phyloP scores from a whole-genome alignment of 2,329 filamentous ascomycete species.

The Alternaria panax region DNA sequence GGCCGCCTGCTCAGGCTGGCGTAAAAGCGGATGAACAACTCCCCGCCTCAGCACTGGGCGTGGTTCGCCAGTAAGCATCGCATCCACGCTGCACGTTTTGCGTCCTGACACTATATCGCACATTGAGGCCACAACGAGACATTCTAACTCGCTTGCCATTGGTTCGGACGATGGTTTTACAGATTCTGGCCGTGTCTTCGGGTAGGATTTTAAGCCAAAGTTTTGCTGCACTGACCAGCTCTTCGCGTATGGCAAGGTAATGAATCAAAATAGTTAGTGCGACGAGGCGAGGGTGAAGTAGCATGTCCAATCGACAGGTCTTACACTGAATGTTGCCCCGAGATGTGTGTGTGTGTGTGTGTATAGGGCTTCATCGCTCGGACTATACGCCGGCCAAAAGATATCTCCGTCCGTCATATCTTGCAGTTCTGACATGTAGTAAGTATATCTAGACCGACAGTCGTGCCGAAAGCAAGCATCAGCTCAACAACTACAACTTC shows the following conservation, averaged over 20 bases:
- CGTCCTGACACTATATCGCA: background rate
- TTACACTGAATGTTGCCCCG: conserved; percentile 1
- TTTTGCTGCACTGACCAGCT: background rate
- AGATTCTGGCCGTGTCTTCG: background rate
- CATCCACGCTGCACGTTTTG: background rate
- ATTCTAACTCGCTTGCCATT: background rate
- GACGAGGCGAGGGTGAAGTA: background rate
- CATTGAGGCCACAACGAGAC: background rate
- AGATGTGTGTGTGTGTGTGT: background rate
- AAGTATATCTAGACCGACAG: background rate
- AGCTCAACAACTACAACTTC: background rate
- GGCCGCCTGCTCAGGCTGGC: background rate
- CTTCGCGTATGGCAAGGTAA: background rate
- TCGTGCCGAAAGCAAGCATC: background rate
- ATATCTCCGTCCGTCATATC: background rate
- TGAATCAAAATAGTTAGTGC: background rate
- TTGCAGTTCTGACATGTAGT: background rate
- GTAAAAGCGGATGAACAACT: conserved; percentile 6
- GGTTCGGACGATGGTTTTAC: background rate
- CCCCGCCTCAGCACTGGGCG: conserved; percentile 1
- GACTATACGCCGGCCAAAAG: background rate
- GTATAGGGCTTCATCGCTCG: background rate
- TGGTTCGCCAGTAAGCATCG: background rate
- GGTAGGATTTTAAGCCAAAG: background rate
- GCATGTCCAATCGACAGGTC: background rate